Conservation (phyloP, 192 early-diverging fungal genomes). For the Tieghemiomyces parasiticus region DNA sequence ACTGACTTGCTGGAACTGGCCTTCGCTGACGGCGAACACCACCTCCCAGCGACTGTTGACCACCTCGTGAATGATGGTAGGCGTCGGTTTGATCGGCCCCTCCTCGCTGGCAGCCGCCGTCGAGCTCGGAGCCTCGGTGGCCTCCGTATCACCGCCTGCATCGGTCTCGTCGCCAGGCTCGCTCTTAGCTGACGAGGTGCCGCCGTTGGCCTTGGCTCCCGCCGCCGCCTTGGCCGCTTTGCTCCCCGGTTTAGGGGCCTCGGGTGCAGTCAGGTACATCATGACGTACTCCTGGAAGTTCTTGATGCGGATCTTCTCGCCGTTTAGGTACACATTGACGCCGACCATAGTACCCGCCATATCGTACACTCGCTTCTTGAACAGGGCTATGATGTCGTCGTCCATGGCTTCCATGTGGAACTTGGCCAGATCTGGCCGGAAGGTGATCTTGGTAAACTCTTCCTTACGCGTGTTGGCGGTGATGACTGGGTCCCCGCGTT, state of each 20-base stretch:
- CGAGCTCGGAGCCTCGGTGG: too few relatives aligned
- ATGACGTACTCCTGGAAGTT: conserved; percentile 84
- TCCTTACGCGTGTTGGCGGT: conserved; percentile 43
- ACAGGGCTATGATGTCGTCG: conserved; percentile 69
- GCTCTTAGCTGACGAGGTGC: background rate
- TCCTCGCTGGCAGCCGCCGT: too few relatives aligned
- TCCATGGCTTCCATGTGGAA: conserved; percentile 83
- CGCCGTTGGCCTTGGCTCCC: conserved; percentile 15
- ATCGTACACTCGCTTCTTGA: conserved; percentile 89
- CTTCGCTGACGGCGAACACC: conserved; percentile 80
- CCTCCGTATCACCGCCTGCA: conserved; percentile 8
- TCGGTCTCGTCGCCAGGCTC: conserved; percentile 13
- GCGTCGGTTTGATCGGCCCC: conserved; percentile 13
- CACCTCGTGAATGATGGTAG: conserved; percentile 53
- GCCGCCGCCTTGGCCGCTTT: conserved; percentile 14
- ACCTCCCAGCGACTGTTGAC: conserved; percentile 85
- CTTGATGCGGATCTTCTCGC: conserved; percentile 62
- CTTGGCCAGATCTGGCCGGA: conserved; percentile 82
- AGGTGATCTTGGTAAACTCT: conserved; percentile 85
- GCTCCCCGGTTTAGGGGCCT: too few relatives aligned
- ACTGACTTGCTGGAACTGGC: conserved; percentile 88
- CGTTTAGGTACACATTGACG: conserved; percentile 80
- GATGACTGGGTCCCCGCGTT: conserved; percentile 59
- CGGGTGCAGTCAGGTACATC: conserved; percentile 42
- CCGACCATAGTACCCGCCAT: conserved; percentile 73